Evolutionary conservation across 2,329 filamentous ascomycete genomes (phyloP), one percentile per base, ranked within the genome.

Genomic region (Thelonectria olida): DNA sequence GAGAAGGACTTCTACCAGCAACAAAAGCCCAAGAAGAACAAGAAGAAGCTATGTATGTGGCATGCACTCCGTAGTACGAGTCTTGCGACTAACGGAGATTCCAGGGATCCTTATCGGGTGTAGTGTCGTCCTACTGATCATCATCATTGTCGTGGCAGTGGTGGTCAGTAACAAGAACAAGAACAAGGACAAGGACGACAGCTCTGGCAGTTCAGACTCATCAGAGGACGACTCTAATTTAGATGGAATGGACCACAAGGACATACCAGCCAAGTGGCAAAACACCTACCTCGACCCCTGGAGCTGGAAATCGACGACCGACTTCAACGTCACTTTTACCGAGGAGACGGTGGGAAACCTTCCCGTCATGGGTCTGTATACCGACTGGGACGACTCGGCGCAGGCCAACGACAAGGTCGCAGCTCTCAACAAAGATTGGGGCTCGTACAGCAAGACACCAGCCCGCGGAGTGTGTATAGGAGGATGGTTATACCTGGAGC

Each of bases 321-420:
- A 94, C 72, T 97, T 98, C 81, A 99, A 99, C 74, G 85, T 95
- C 63, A 98, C 96, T 0, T 99, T 96, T 75, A 99, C 96, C 0
- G 88, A 90, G 62, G 85, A 88, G 50, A 93, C 88, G 13, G 90
- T 98, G 0, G 96, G 96, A 19, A 92, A 90, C 3, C 83, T 99
- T n/a, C 90, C 93, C 0, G 77, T 98, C 61, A 98, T 98, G 89
- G 96, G 96, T 1, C 84, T 99, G 22, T 90, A 92, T 73, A 88
- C 88, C 0, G 84, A 87, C 1, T 99, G 93, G 92, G 91, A 98
- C 74, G 94, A 99, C 77, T 91, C 90, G 22, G 82, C 86, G 2
- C 82, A 84, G 66, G 89, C 94, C 12, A 98, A 98, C 74, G 82
- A 87, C 17, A 88, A 93, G 28, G 93, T 96, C 0, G 92, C 93